Base-by-base conservation (phyloP, 305 asterid species). In the Fraxinus sp. region DNA sequence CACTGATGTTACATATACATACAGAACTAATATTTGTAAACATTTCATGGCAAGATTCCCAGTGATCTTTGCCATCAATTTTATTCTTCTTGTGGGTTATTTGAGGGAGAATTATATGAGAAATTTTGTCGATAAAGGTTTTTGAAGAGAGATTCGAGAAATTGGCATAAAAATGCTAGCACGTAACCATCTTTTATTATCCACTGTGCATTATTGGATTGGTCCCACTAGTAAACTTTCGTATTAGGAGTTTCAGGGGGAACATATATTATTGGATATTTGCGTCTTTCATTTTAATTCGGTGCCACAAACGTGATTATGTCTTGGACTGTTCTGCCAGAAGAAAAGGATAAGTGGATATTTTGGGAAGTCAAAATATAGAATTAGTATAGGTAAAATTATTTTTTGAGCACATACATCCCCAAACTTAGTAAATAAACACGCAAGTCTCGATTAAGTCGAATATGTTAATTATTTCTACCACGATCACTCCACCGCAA, bases 1-100 rank as follows among this genome's bases (percentile, higher is more conserved):
- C 79, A 85, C 83, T 37, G 91, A 85, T 66, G 88, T 57, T 33
- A 90, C 37, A 80, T 52, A 84, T 14, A 86, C 71, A 78, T 16
- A 87, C 74, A 92, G 18, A 85, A 87, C 79, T 46, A 86, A 84
- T 22, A 79, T 39, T 41, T 79, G 76, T 62, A 88, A 14, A 81
- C 62, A 4, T 46, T 84, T 86, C 88, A 79, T 62, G 28, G 85
- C 80, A 77, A 37, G 78, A 85, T 71, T 55, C 70, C 79, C 74
- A 74, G 57, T n/a, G 37, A 59, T 28, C 80, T 36, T 82, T 20
- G 85, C 90, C 92, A 88, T 89, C 74, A 41, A 80, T 57, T 20
- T 46, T 80, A 41, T 76, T 30, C 82, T 55, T 57, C 84, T 35
- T 28, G 39, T 14, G 74, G 37, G 1, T 68, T 28, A 68, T 28